These are phyloP conservation scores for Dactylis glomerata DNA, from an alignment of 176 grass and related monocot species.

Conservation along the genomic window DNA sequence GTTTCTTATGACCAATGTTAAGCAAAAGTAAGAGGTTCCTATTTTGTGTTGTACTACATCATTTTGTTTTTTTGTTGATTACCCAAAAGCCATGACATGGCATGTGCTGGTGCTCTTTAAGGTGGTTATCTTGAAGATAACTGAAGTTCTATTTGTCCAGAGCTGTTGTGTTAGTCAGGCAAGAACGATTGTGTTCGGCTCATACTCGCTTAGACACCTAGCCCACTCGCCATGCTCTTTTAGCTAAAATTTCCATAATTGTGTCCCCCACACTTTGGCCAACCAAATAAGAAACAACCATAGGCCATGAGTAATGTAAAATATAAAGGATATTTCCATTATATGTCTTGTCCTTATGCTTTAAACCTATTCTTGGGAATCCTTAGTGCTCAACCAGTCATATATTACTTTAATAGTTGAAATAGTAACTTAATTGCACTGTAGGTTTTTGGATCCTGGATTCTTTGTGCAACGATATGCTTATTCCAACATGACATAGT, in stretches of 20 bases:
- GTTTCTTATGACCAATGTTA: background rate
- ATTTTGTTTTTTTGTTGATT: background rate
- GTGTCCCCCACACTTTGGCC: background rate
- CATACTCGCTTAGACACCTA: background rate
- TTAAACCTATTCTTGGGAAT: background rate
- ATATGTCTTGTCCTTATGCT: background rate
- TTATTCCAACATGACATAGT: background rate
- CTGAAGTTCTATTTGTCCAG: background rate
- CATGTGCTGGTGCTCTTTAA: background rate
- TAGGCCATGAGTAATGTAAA: background rate
- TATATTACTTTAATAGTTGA: background rate
- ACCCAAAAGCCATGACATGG: background rate
- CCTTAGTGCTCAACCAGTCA: background rate
- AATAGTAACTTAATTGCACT: background rate
- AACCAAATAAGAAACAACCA: slow-evolving; percentile 2
- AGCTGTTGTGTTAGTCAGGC: background rate
- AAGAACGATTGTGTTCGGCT: background rate
- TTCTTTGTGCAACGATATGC: background rate
- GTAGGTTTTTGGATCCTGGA: background rate
- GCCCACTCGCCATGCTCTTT: background rate
- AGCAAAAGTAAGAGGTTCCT: background rate
- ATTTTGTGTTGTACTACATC: too few species aligned
- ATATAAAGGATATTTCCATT: background rate
- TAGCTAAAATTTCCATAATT: background rate
- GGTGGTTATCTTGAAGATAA: background rate